phyloP scores from a whole-genome alignment of 2,329 filamentous ascomycete genomes.

The Colletotrichum lentis region DNA sequence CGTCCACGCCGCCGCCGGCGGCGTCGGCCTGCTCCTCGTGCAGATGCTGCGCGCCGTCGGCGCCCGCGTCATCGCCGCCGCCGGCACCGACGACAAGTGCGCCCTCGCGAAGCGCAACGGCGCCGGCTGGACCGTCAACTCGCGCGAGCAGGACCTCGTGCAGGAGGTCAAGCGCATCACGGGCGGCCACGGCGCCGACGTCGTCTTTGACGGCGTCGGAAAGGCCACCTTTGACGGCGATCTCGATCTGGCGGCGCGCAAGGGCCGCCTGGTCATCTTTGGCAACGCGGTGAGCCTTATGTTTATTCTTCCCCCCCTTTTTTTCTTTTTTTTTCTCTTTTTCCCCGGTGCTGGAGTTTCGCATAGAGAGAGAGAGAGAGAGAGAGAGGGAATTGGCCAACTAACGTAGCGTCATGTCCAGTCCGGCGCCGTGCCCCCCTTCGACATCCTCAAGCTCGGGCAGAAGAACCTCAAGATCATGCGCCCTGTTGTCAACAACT shows the following conservation, averaged over 20 bases:
- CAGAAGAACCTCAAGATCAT: constrained; percentile 81
- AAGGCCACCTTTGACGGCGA: constrained; percentile 84
- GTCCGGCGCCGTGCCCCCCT: constrained; percentile 77
- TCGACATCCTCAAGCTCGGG: constrained; percentile 63
- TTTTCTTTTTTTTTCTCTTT: background rate
- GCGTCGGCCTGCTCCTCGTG: constrained; percentile 77
- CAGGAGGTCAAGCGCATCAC: constrained; percentile 73
- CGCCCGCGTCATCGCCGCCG: constrained; percentile 81
- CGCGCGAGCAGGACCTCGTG: constrained; percentile 66
- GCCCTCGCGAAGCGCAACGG: constrained; percentile 74
- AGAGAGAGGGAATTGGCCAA: too few relatives aligned
- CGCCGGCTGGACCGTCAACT: constrained; percentile 77
- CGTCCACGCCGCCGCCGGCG: constrained; percentile 86
- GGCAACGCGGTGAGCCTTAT: constrained; percentile 74
- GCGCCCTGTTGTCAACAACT: constrained; percentile 77
- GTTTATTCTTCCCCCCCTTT: too few relatives aligned
- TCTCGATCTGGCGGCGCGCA: constrained; percentile 76
- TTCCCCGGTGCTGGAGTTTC: too few relatives aligned
- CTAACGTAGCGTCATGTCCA: constrained; percentile 38
- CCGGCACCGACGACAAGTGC: constrained; percentile 76
- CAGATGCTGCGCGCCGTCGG: constrained; percentile 78
- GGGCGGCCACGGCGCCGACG: constrained; percentile 73
- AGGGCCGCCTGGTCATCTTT: constrained; percentile 80
- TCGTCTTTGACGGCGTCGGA: constrained; percentile 87
- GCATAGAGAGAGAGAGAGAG: too few relatives aligned